phyloP scores from a whole-genome alignment of 2,329 filamentous ascomycete species.

The Cercospora sojina region DNA sequence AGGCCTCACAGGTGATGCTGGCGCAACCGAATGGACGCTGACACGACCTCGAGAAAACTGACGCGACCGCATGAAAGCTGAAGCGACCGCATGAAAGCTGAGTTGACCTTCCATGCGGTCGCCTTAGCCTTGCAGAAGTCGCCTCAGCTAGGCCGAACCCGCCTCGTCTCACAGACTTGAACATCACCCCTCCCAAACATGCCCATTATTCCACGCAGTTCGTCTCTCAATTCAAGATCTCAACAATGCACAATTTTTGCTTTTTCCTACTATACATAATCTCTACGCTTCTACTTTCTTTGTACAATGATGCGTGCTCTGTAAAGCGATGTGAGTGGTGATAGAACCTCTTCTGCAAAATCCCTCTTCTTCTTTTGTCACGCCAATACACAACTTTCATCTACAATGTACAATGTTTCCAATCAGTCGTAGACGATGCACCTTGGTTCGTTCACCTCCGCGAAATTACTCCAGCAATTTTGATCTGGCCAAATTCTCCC shows the following conservation, averaged over 20 bases:
- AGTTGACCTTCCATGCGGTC: neutral
- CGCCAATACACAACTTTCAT: neutral
- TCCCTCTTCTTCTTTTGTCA: neutral
- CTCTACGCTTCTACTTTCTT: neutral
- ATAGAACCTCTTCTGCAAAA: neutral
- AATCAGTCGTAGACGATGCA: neutral
- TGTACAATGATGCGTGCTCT: neutral
- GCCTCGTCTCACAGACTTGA: too few relatives aligned
- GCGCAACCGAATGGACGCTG: neutral
- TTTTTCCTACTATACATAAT: neutral
- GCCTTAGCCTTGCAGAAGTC: neutral
- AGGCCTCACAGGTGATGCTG: too few relatives aligned
- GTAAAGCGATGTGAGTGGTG: neutral
- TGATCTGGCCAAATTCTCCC: neutral
- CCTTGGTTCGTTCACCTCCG: neutral
- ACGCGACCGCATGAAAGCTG: neutral
- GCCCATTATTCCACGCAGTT: neutral
- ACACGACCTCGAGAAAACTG: neutral
- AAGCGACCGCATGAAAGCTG: neutral
- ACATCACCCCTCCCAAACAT: too few relatives aligned
- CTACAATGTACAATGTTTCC: neutral
- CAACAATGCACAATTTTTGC: neutral
- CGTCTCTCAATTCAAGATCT: neutral
- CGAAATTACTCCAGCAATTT: neutral
- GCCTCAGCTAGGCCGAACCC: too few relatives aligned